Base-by-base conservation (phyloP, 768 basidiomycete genomes). In the Hericium erinaceus region DNA sequence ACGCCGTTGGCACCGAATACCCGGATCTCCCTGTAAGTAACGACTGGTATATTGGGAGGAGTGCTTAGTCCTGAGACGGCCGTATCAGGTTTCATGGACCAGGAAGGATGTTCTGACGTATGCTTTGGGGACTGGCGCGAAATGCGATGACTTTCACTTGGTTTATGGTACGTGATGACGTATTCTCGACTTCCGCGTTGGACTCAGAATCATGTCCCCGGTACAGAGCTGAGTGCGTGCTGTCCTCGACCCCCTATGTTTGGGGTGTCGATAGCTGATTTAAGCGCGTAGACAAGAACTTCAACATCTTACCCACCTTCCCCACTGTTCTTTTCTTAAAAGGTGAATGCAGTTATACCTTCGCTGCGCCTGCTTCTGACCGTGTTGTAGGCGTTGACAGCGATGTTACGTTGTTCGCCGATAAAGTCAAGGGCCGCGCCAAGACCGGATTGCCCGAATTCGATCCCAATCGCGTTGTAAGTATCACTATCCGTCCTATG, bases 271-370 rank as follows among this genome's bases (percentile, higher is more conserved):
- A 11, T 20, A 12, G 6, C 12, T 44, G 10, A 15, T 37, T 37
- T 54, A 48, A 48, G 33, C 18, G 44, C 49, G 33, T 58, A 87
- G 86, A 86, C 71, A 77, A 79, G 59, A 74, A 78, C 28, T 95
- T 88, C 70, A 75, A 85, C 13, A 81, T 90, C 2, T 75, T 94
- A 64, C 92, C 92, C 9, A 93, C 92, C 0, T 95, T 86, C 69
- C 91, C 92, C 2, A 89, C 91, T 15, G 87, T 89, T 0, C 77
- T 94, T 5, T 73, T 70, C 28, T 76, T 92, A 66, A 92, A 91
- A 72, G 85, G 80, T 78, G 22, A 22, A 66, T 56, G 4, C 39
- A 26, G 12, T 22, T 41, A 41, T 57, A 39, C 59, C 3, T 58
- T 20, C 39, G 9, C 12, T 48, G 22, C 9, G 8, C 33, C 9